Evolutionary conservation across 768 basidiomycete species (phyloP), one percentile per base, ranked within the genome.

Genomic region (Amanita rubescens): DNA sequence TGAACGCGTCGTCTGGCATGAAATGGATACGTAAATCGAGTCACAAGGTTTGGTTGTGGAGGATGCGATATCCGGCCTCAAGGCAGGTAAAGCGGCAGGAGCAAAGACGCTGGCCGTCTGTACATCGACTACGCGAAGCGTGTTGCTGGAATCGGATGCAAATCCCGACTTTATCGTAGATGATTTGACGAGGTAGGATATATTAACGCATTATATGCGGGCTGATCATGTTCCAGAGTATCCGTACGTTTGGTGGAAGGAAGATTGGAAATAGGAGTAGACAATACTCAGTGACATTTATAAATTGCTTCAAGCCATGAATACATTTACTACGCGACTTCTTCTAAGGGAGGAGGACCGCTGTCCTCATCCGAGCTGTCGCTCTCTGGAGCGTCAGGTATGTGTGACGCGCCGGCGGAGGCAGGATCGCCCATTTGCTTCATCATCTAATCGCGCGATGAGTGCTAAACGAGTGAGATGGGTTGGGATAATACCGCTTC

Each of bases 11-110:
- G 2, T 39, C 19, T 42, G 10, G 10, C 2, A 5, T 11, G 9
- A 5, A 33, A 14, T 15, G 8, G 15, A 43, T 22, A 15, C 5
- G 2, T 37, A 8, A 30, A 50, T 20, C 19, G n/a, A 32, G 47
- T 27, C 8, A 46, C 14, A 58, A 90, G 88, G 87, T 61, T 73
- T 95, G 55, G 93, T 95, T 7, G 75, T 96, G 3, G 92, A 94
- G 61, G 94, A 96, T 62, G 92, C 94, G 1, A 86, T 91, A 3
- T 85, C 89, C 12, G 94, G 94, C 2, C 69, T 94, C 58, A 73
- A 71, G 55, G 77, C 88, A 14, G 91, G 91, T 19, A 78, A 77
- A 44, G 83, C 86, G 6, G 87, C 90, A 15, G 90, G 90, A 10
- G 77, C 87, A 46, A 75, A 67, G 44, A 88, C 87, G 0, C 75